Evolutionary conservation across 345 rosid species (phyloP).

Genomic region (Gossypium ekmanianum): DNA sequence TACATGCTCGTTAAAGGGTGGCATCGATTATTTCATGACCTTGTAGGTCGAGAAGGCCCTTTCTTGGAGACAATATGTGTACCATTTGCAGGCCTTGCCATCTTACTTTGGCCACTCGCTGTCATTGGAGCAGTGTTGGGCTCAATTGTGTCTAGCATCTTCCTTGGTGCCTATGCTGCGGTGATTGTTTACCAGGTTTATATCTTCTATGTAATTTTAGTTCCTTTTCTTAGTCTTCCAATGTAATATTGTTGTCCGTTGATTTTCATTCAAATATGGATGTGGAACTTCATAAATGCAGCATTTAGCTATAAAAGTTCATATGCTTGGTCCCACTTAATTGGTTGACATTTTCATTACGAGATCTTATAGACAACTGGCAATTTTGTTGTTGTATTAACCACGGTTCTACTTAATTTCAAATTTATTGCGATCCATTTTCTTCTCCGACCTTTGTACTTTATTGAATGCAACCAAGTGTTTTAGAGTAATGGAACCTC

Average conservation of each 20-base stretch:
- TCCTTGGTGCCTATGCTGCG: conserved; percentile 88
- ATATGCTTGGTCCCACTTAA: background rate
- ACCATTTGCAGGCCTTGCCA: conserved; percentile 91
- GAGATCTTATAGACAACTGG: background rate
- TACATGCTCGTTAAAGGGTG: conserved; percentile 94
- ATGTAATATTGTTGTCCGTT: background rate
- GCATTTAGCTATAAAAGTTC: background rate
- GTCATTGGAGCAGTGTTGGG: conserved; percentile 82
- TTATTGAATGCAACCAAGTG: background rate
- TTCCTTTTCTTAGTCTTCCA: conserved; percentile 7
- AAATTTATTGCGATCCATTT: background rate
- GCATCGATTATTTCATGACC: conserved; percentile 88
- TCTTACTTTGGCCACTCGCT: conserved; percentile 95
- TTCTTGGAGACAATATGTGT: conserved; percentile 96
- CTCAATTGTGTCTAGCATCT: conserved; percentile 64
- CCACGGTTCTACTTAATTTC: background rate
- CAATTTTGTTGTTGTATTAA: background rate
- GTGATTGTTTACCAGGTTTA: conserved; percentile 73
- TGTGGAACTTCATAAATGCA: background rate
- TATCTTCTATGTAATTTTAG: background rate
- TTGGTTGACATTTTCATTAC: background rate
- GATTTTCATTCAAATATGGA: background rate
- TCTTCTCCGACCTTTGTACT: background rate
- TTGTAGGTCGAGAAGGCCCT: conserved; percentile 95
- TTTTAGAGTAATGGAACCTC: background rate